Base-by-base conservation (phyloP, 352 stramenopile genomes). In the Phytopythium cucurbitacearum region DNA sequence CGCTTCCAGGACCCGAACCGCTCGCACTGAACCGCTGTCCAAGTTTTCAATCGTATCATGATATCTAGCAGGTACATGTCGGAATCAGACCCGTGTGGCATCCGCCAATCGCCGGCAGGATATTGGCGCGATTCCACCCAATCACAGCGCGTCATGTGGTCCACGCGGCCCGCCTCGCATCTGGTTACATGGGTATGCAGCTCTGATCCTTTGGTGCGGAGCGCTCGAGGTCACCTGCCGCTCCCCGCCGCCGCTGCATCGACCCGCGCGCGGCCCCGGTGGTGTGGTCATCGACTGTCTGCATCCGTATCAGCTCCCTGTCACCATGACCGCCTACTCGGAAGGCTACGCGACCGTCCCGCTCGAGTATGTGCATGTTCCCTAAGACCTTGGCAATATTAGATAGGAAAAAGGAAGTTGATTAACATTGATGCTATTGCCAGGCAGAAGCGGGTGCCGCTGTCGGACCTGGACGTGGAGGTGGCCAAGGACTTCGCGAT, bases 391-490 rank as follows among this genome's bases (percentile, higher is more conserved):
- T 40, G 51, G 54, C 1, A 32, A 44, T 13, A 15, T 43, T 40
- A 34, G 37, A 40, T 60, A 28, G 53, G 43, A 13, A 48, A 7
- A 37, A 48, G 9, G 10, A 7, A 13, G 34, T 41, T 34, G 8
- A 38, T 13, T 43, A 10, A 55, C 12, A 38, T n/a, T 33, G 16
- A 35, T 46, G 37, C 48, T 47, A 6, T 5, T 49, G 33, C 45
- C 53, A 92, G 82, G 46, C 82, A 92, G 54, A 92, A 92, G 75
- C 73, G 71, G 34, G 66, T 88, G 40, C 82, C 82, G 33, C 55
- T 85, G 40, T 65, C 64, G n/a, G 76, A 89, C 35, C 44, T 92
- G 34, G 69, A 85, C 12, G 38, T 69, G 8, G 53, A 62, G 7
- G 36, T 82, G 9, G 62, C 80, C 21, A 58, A 63, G 43, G 41